Conservation (phyloP, 2,329 filamentous ascomycete genomes). For the Penicillium sp. region DNA sequence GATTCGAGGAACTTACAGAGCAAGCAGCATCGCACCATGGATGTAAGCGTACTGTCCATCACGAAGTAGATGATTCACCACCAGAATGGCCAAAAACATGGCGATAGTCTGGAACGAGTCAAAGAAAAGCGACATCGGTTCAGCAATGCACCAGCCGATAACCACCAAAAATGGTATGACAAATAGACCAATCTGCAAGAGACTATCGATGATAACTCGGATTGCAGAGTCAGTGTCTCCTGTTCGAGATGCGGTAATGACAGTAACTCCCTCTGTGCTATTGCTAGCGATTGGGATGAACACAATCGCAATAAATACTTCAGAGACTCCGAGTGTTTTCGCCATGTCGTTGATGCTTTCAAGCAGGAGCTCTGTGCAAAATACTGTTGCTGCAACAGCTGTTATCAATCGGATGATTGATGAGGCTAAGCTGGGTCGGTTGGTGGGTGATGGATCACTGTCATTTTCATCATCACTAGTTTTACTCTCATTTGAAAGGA, state of each 20-base stretch:
- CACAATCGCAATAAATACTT: constrained; percentile 70
- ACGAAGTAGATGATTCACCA: constrained; percentile 65
- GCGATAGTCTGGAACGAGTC: constrained; percentile 70
- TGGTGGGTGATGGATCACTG: not conserved
- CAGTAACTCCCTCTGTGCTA: constrained; percentile 70
- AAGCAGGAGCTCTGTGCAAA: constrained; percentile 69
- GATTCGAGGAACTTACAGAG: constrained; percentile 34
- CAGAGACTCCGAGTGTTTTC: constrained; percentile 62
- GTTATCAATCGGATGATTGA: constrained; percentile 5
- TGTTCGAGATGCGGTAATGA: constrained; percentile 67
- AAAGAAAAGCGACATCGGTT: constrained; percentile 70
- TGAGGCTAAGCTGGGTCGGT: not conserved
- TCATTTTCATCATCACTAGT: not conserved
- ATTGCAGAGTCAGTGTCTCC: constrained; percentile 62
- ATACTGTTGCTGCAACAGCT: constrained; percentile 59
- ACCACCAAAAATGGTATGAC: constrained; percentile 71
- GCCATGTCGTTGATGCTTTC: constrained; percentile 66
- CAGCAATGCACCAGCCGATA: constrained; percentile 67
- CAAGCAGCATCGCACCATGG: constrained; percentile 66
- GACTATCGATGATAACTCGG: constrained; percentile 71
- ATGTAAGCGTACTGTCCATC: constrained; percentile 75
- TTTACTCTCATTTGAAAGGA: constrained; percentile 45
- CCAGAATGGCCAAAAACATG: constrained; percentile 66
- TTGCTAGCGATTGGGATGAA: constrained; percentile 72
- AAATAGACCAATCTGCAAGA: constrained; percentile 71